Base-by-base conservation (phyloP, 768 basidiomycete species). In the Cytidiella melzeri region DNA sequence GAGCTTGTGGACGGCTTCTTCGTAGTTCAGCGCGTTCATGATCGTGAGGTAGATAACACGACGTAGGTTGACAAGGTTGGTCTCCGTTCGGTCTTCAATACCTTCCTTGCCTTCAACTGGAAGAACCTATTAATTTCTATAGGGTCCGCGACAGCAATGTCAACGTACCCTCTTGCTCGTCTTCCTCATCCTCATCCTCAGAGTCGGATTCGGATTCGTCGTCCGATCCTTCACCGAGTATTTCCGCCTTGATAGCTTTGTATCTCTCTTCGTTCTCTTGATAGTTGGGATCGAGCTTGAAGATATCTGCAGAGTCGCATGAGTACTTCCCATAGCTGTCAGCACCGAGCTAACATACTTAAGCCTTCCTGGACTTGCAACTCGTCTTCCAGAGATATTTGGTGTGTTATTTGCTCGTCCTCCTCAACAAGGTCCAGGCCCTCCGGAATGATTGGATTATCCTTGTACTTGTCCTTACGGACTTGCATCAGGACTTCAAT, bases 401-500 rank as follows among this genome's bases (percentile, higher is more conserved):
- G 79, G 68, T 99, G 96, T 0, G 93, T 97, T 45, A 98, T 92
- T 61, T 97, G 93, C 57, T 98, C 96, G 13, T 98, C 96, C 62
- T 98, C 95, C 55, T 97, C 93, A 1, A 99, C 96, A 26, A 99
- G 70, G 64, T 99, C 96, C 61, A 99, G 65, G 0, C 95, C 96
- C 61, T 98, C 96, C 2, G 91, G 84, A 36, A 98, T 65, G 55
- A 92, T 82, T 15, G 94, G 94, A 65, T 99, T 98, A 63, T 98
- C 96, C 76, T 98, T 98, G 76, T 91, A 98, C 68, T 92, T 94
- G 74, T 99, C 96, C 73, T 96, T 97, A 57, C 96, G 77, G 6
- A 96, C 91, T 69, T 98, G 96, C 91, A 99, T 98, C 41, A 98
- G 75, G 3, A 98, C 96, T 69, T 98, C 96, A 57, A 99, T 92